These are phyloP conservation scores for Tanozyma kutaoensis DNA, from an alignment of 805 yeast species.

Conservation along the genomic window DNA sequence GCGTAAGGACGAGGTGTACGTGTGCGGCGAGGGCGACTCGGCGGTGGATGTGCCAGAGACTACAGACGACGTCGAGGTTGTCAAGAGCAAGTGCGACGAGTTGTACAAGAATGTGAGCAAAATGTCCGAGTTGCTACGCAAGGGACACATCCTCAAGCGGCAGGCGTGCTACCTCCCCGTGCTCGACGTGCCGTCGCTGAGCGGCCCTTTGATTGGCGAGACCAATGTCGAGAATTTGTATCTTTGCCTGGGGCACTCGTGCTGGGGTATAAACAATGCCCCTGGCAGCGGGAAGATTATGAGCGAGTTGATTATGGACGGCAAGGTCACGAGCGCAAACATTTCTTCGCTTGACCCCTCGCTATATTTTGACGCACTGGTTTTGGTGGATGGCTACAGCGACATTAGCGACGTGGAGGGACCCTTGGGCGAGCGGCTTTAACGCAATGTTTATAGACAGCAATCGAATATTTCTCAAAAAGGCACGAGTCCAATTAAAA, in stretches of 20 bases:
- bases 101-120: conserved; percentile 71
- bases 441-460: too few species aligned
- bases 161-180: conserved; percentile 97
- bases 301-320: conserved; percentile 80
- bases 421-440: not conserved
- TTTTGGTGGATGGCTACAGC: conserved; percentile 19
- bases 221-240: conserved; percentile 72
- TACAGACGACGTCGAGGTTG: conserved; percentile 85
- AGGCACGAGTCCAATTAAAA: too few species aligned
- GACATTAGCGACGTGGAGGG: conserved; percentile 9
- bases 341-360: conserved; percentile 77
- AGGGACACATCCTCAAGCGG: conserved; percentile 64
- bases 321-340: conserved; percentile 65
- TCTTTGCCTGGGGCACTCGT: conserved; percentile 88
- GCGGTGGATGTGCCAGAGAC: conserved; percentile 86
- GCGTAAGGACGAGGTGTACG: conserved; percentile 88
- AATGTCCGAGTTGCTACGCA: conserved; percentile 52
- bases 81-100: conserved; percentile 77
- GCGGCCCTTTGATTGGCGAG: conserved; percentile 91
- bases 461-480: too few species aligned
- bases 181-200: conserved; percentile 78
- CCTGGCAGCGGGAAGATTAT: conserved; percentile 93
- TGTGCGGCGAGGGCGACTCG: conserved; percentile 95
- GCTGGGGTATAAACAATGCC: conserved; percentile 98
- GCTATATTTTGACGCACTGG: conserved; percentile 68